A percentile compares a stretch with the other conserved stretches of the same genome.
phyloP scores from a whole-genome alignment of 805 yeast genomes.

The Candida hispaniensis region DNA sequence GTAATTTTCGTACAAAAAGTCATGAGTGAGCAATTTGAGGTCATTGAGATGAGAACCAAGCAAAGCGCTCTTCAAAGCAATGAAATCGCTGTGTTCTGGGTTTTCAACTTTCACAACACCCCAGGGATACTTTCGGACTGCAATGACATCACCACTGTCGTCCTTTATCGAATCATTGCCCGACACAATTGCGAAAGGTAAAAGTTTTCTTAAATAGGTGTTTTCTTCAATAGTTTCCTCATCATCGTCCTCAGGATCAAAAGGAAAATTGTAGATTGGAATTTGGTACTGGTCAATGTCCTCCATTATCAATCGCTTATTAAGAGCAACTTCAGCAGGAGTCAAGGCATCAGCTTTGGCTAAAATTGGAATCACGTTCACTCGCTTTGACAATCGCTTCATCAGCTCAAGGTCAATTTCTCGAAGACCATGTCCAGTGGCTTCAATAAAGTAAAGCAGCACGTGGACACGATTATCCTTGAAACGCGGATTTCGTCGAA shows the following conservation, averaged over 20 bases:
- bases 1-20: slow-evolving; percentile 62
- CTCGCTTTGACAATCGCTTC: slow-evolving; percentile 56
- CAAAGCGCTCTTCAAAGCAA: slow-evolving; percentile 47
- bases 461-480: slow-evolving; percentile 68
- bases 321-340: slow-evolving; percentile 43
- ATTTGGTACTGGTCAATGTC: slow-evolving; percentile 51
- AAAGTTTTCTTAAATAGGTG: slow-evolving; percentile 32
- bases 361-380: slow-evolving; percentile 75
- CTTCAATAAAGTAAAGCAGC: slow-evolving; percentile 63
- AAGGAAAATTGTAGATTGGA: slow-evolving; percentile 62
- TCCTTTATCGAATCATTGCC: slow-evolving; percentile 6
- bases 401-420: slow-evolving; percentile 67
- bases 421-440: slow-evolving; percentile 45
- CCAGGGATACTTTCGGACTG: slow-evolving; percentile 49
- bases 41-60: slow-evolving; percentile 72
- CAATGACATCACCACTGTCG: slow-evolving; percentile 6
- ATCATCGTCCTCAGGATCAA: slow-evolving; percentile 48
- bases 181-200: slow-evolving; percentile 54
- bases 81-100: slow-evolving; percentile 27
- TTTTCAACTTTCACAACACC: slow-evolving; percentile 39
- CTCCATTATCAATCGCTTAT: slow-evolving; percentile 43
- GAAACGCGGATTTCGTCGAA: slow-evolving; percentile 59
- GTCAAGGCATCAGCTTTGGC: slow-evolving; percentile 75
- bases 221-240: slow-evolving; percentile 30
- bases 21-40: slow-evolving; percentile 70